These are phyloP conservation scores for Coniochaeta pulveracea DNA, from an alignment of 2,329 filamentous ascomycete species.

Conservation along the genomic window DNA sequence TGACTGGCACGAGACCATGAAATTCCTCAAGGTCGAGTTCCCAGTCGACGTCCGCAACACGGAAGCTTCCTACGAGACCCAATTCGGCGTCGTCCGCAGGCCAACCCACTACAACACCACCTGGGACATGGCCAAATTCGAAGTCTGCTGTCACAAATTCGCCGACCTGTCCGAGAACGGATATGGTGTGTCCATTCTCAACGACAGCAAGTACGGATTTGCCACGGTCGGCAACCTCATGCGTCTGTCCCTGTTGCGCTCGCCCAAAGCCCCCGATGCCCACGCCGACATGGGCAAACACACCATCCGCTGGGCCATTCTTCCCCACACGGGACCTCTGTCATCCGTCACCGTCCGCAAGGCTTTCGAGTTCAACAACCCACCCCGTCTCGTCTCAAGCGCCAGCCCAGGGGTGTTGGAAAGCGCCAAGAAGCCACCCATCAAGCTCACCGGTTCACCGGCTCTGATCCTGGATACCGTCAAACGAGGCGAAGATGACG, in stretches of 20 bases:
- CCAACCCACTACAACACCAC: constrained; percentile 97
- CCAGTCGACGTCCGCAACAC: constrained; percentile 85
- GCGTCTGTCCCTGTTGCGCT: constrained; percentile 75
- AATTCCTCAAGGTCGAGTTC: constrained; percentile 98
- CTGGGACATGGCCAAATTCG: constrained; percentile 74
- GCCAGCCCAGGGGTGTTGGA: constrained; percentile 6
- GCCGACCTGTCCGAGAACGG: constrained; percentile 58
- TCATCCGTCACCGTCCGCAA: constrained; percentile 66
- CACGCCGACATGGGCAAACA: constrained; percentile 92
- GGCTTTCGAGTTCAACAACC: constrained; percentile 84
- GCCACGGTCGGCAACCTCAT: constrained; percentile 82
- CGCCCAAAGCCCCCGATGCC: constrained; percentile 85
- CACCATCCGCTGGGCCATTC: constrained; percentile 77
- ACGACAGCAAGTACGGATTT: constrained; percentile 94
- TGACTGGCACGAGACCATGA: constrained; percentile 96
- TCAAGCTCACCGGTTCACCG: constrained; percentile 54
- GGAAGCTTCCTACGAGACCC: constrained; percentile 89
- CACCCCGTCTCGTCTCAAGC: constrained; percentile 44
- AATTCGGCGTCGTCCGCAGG: constrained; percentile 77
- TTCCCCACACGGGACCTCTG: constrained; percentile 69
- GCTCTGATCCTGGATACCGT: constrained; percentile 77
- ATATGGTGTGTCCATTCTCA: constrained; percentile 78
- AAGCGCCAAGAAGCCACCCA: constrained; percentile 28
- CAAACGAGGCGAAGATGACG: constrained; percentile 87
- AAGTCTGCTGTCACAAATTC: constrained; percentile 67